phyloP scores from a whole-genome alignment of 1,139 yeast genomes.

The Candida pseudoviswanathii region DNA sequence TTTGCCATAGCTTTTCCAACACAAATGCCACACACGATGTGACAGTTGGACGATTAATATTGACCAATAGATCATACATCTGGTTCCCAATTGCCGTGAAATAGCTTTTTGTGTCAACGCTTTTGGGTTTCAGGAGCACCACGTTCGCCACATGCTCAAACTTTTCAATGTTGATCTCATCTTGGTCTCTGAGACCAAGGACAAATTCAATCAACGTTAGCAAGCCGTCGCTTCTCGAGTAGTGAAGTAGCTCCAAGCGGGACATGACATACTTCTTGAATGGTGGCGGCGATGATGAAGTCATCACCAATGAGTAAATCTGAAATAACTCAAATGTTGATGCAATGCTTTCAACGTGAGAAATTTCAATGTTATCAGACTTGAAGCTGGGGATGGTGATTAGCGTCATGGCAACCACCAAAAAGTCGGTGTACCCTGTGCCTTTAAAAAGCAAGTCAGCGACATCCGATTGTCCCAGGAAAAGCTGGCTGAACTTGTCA shows the following conservation, averaged over 20 bases:
- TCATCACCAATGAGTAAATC: slow-evolving; percentile 53
- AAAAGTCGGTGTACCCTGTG: slow-evolving; percentile 71
- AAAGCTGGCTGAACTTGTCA: slow-evolving; percentile 32
- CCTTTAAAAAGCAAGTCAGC: slow-evolving; percentile 61
- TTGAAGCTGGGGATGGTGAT: slow-evolving; percentile 42
- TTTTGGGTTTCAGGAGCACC: slow-evolving; percentile 61
- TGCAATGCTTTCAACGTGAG: slow-evolving; percentile 32
- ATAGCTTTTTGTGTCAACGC: slow-evolving; percentile 49
- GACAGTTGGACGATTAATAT: slow-evolving; percentile 63
- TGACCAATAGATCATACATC: slow-evolving; percentile 55
- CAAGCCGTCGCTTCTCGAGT: slow-evolving; percentile 62
- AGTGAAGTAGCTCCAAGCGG: slow-evolving; percentile 55
- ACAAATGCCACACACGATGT: slow-evolving; percentile 61
- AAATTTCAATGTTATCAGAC: slow-evolving; percentile 10
- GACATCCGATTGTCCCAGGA: slow-evolving; percentile 48
- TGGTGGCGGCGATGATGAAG: slow-evolving; percentile 41
- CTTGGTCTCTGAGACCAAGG: slow-evolving; percentile 74
- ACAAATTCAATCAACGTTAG: slow-evolving; percentile 72
- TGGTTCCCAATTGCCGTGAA: slow-evolving; percentile 61
- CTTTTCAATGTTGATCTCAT: slow-evolving; percentile 64
- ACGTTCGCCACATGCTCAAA: slow-evolving; percentile 66
- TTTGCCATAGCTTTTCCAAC: slow-evolving; percentile 53
- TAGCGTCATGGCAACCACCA: slow-evolving; percentile 58
- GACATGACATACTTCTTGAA: slow-evolving; percentile 47
- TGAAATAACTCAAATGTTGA: slow-evolving; percentile 65